Percentiles rank a stretch among this genome's conserved stretches.
Evolutionary conservation across 164 flowering plant species (phyloP).

Genomic region (Macadamia tetraphylla): DNA sequence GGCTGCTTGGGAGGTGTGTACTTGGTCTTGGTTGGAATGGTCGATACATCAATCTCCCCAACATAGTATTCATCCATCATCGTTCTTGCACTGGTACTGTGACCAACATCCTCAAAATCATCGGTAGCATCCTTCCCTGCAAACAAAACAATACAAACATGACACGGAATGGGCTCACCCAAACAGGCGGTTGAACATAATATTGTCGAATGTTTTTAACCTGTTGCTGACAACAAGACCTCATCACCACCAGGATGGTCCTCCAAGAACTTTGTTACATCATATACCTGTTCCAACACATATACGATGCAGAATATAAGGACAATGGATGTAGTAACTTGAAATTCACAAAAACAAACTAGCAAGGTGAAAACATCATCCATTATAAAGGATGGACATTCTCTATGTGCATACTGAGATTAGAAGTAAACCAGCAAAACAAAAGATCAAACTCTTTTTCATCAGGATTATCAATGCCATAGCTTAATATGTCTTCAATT

Average conservation of each 20-base stretch:
- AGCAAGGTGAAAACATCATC: too few relatives aligned
- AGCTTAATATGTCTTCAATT: too few relatives aligned
- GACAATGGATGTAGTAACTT: too few relatives aligned
- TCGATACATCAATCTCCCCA: conserved; percentile 48
- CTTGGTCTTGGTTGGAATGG: conserved; percentile 38
- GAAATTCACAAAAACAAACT: too few relatives aligned
- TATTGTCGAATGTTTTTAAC: conserved; percentile 6
- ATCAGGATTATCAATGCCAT: too few relatives aligned
- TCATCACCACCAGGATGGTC: conserved; percentile 81
- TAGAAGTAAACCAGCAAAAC: too few relatives aligned
- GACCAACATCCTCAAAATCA: conserved; percentile 88
- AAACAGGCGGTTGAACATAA: too few relatives aligned
- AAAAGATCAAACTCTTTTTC: too few relatives aligned
- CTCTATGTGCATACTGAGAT: too few relatives aligned
- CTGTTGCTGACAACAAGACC: conserved; percentile 55
- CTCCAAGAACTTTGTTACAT: conserved; percentile 61
- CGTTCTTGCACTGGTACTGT: conserved; percentile 56
- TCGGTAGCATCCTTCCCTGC: conserved; percentile 83
- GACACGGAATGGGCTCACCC: too few relatives aligned
- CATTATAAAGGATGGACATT: too few relatives aligned
- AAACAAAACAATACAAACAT: conserved; percentile 4
- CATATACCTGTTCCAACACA: conserved; percentile 46
- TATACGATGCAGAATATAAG: too few relatives aligned
- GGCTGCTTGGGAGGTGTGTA: conserved; percentile 55
- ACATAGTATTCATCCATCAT: conserved; percentile 59